A percentile compares a stretch with the other conserved stretches of the same genome.
Conservation (phyloP, 163 green algal genomes). For the Trebouxiophyceae sp. region DNA sequence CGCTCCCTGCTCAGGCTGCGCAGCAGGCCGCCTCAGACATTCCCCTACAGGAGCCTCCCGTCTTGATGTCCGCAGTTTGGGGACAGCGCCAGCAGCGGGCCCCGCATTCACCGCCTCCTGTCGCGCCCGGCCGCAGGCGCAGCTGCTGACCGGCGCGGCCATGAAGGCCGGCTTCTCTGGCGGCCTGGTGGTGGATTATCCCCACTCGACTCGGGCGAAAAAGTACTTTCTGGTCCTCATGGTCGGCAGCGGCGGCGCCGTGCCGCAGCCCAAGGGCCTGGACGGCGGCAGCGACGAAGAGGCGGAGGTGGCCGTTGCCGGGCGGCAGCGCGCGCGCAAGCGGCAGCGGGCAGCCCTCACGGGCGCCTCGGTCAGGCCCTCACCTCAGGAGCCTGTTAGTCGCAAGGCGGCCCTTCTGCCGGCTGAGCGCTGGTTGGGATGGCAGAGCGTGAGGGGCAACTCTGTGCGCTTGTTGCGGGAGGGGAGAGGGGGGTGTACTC, state of each 20-base stretch:
- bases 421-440: too few species aligned
- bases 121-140: too few species aligned
- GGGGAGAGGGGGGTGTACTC: neutral
- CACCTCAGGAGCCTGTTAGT: neutral
- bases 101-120: too few species aligned
- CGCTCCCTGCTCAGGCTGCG: too few species aligned
- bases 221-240: conserved; percentile 98
- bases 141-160: conserved; percentile 18
- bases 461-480: neutral
- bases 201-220: conserved; percentile 83
- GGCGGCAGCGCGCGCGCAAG: conserved; percentile 9
- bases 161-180: conserved; percentile 14
- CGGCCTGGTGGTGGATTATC: conserved; percentile 22
- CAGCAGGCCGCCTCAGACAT: too few species aligned
- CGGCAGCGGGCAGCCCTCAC: conserved; percentile 27
- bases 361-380: too few species aligned
- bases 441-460: neutral
- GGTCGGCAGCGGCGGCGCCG: conserved; percentile 45
- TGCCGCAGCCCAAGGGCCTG: conserved; percentile 26
- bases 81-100: too few species aligned
- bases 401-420: too few species aligned
- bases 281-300: conserved; percentile 20
- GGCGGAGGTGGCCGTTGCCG: conserved; percentile 33
- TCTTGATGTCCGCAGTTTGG: too few species aligned
- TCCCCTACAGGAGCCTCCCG: too few species aligned